Conservation (phyloP, 805 yeast genomes). For the Candida stauntonica region DNA sequence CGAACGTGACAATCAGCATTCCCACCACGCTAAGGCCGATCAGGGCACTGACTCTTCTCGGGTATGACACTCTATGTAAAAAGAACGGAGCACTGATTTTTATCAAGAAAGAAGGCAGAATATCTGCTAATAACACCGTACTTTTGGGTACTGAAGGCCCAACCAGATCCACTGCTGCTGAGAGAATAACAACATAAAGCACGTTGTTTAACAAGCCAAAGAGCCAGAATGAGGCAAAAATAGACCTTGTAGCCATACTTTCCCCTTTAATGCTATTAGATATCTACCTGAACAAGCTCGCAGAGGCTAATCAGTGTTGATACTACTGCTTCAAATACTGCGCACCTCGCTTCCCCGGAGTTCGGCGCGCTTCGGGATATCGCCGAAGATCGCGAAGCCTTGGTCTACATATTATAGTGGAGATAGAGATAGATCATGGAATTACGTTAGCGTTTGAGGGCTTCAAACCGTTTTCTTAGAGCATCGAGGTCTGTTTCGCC, state of each 20-base stretch:
- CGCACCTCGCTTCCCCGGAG: too few relatives aligned
- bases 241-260: background rate
- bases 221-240: slow-evolving; percentile 59
- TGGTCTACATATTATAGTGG: too few relatives aligned
- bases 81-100: slow-evolving; percentile 78
- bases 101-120: slow-evolving; percentile 71
- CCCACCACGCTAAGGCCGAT: slow-evolving; percentile 63
- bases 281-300: too few relatives aligned
- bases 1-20: slow-evolving; percentile 56
- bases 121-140: slow-evolving; percentile 78
- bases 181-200: slow-evolving; percentile 82
- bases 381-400: too few relatives aligned
- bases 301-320: background rate
- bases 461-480: slow-evolving; percentile 70
- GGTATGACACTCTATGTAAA: slow-evolving; percentile 61
- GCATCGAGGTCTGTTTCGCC: slow-evolving; percentile 55
- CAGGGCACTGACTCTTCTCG: slow-evolving; percentile 46
- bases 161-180: slow-evolving; percentile 90
- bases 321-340: too few relatives aligned
- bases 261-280: background rate
- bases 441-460: slow-evolving; percentile 46
- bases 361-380: too few relatives aligned
- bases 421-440: too few relatives aligned
- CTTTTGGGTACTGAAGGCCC: slow-evolving; percentile 84
- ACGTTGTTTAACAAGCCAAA: slow-evolving; percentile 88